Percentiles rank a stretch among this genome's conserved stretches.
Evolutionary conservation across 176 grass and related monocot species (phyloP).

Genomic region (Juncus effusus): DNA sequence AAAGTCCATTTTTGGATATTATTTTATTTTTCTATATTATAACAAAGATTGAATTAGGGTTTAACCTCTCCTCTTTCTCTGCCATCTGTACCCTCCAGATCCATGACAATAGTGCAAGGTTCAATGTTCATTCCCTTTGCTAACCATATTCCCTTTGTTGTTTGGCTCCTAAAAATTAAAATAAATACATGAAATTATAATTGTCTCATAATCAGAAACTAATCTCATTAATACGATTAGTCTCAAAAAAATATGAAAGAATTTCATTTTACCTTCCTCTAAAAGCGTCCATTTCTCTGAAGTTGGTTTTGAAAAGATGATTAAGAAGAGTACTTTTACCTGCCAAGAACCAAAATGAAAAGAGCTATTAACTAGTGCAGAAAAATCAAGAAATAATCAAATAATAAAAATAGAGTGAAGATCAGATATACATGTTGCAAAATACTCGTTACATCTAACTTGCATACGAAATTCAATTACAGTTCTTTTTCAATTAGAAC

Average conservation of each 20-base stretch:
- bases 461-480: no score
- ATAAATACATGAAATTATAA: neutral
- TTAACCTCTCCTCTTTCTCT: conserved; percentile 81
- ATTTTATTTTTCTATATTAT: no score
- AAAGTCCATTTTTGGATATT: neutral
- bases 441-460: no score
- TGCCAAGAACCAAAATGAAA: conserved; percentile 17
- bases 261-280: conserved; percentile 59
- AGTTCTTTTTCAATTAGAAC: no score
- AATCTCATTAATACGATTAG: neutral
- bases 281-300: conserved; percentile 83
- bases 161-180: conserved; percentile 55
- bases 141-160: conserved; percentile 87
- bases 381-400: neutral
- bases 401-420: neutral
- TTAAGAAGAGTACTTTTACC: conserved; percentile 96
- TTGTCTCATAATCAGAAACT: no score
- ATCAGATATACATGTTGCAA: no score
- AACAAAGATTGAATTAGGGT: conserved; percentile 19
- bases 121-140: conserved; percentile 60
- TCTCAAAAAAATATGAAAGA: neutral
- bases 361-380: neutral
- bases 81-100: conserved; percentile 84
- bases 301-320: conserved; percentile 67
- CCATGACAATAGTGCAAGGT: conserved; percentile 71